These are phyloP conservation scores for Pseudogymnoascus sp. DNA, from an alignment of 2,329 filamentous ascomycete species.

Conservation along the genomic window DNA sequence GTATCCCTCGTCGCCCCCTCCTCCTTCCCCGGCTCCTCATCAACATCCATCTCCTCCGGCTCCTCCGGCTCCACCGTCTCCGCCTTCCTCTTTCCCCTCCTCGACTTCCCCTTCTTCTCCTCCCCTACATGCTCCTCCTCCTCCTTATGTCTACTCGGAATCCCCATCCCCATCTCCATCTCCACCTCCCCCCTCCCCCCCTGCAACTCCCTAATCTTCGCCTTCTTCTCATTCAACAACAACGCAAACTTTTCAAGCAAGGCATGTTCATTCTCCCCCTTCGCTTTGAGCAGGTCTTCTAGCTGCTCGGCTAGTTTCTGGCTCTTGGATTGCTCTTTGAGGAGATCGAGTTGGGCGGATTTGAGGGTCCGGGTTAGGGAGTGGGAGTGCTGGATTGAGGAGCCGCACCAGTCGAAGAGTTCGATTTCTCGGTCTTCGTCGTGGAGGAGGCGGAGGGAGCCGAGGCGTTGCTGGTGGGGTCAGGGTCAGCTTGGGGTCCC, in stretches of 20 bases:
- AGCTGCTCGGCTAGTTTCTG: conserved; percentile 54
- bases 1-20: conserved; percentile 16
- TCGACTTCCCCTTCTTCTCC: conserved; percentile 28
- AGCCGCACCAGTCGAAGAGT: conserved; percentile 62
- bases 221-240: conserved; percentile 71
- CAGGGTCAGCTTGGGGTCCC: conserved; percentile 18
- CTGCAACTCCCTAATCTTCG: conserved; percentile 69
- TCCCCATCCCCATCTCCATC: conserved; percentile 35
- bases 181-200: conserved; percentile 34
- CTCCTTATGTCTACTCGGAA: conserved; percentile 22
- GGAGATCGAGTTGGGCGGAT: conserved; percentile 33
- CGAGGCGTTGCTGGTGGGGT: conserved; percentile 55
- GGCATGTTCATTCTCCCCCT: conserved; percentile 57
- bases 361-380: conserved; percentile 14
- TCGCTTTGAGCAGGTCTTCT: conserved; percentile 57
- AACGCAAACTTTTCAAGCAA: conserved; percentile 62
- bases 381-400: conserved; percentile 38
- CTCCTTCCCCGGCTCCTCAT: conserved; percentile 21
- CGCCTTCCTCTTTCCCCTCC: conserved; percentile 45
- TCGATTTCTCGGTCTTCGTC: conserved; percentile 51
- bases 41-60: conserved; percentile 44
- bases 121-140: conserved; percentile 12
- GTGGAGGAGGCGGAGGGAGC: conserved; percentile 49
- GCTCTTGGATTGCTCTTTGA: conserved; percentile 47
- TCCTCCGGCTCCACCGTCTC: conserved; percentile 24